Base-by-base conservation (phyloP, 1,139 yeast species). In the Dujonia santamariae region DNA sequence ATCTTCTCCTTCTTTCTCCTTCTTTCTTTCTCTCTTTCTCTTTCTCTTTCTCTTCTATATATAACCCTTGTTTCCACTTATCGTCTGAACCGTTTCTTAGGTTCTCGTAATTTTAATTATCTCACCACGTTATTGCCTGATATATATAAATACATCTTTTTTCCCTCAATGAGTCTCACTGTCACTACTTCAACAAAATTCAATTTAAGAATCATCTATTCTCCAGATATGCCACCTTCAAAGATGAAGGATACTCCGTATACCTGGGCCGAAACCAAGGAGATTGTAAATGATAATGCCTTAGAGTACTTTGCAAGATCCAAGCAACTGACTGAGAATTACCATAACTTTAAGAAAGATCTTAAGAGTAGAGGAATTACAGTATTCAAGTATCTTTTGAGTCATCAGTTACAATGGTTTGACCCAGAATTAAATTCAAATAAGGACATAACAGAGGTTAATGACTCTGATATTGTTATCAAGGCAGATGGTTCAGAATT, bases 281-380 rank as follows among this genome's bases (percentile, higher is more conserved):
- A 54, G 17, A 64, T 69, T 25, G 50, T 63, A 4, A 33, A 38
- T 7, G 41, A 50, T 32, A 69, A 69, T 44, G 51, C 56, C 30
- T 51, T 69, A 30, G 71, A 67, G 37, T 45, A 53, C 28, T 65
- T 68, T 47, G 74, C 74, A 16, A 51, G 75, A 41, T 63, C 67
- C 21, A 48, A 49, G 37, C 43, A 40, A 24, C 60, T 47, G 35
- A 67, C 70, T 14, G 49, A 53, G 15, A 47, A 55, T 34, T 69
- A 69, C 41, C 52, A 54, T 30, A 46, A 42, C 16, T 67, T 68
- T 45, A 69, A 69, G 44, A 51, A 50, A 22, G 41, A 48, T 29
- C 53, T 69, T 16, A 52, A 53, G 35, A 43, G 38, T n/a, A 35
- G 46, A 7, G 44, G 54, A 14, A 46, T 59, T 11, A 46, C 58